A percentile compares a stretch with the other conserved stretches of the same genome.
Conservation (phyloP, 768 basidiomycete genomes). For the Lactarius psammicola region DNA sequence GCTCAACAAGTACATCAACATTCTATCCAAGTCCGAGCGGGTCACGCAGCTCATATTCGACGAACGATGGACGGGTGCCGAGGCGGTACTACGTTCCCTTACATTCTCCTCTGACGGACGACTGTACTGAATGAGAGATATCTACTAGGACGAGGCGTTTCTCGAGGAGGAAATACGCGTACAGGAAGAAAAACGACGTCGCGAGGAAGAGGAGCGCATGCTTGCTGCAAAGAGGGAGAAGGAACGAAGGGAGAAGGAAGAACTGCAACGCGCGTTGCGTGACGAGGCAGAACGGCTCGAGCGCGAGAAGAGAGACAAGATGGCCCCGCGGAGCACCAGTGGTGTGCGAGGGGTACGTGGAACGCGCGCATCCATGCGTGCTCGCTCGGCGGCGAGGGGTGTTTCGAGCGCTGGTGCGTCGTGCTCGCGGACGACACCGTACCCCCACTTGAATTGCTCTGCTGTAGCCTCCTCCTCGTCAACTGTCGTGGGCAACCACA, state of each 20-base stretch:
- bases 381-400: constrained; percentile 31
- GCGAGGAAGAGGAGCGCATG: constrained; percentile 39
- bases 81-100: constrained; percentile 49
- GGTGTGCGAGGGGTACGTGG: constrained; percentile 71
- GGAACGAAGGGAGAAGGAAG: constrained; percentile 52
- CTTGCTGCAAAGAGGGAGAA: constrained; percentile 39
- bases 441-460: not conserved
- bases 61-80: constrained; percentile 72
- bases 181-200: constrained; percentile 40
- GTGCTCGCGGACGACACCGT: not conserved
- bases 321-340: constrained; percentile 40
- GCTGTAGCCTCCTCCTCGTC: constrained; percentile 6
- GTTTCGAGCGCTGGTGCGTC: constrained; percentile 19
- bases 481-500: constrained; percentile 3
- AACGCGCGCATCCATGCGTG: constrained; percentile 63
- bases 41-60: constrained; percentile 70
- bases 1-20: constrained; percentile 69
- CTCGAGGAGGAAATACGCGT: constrained; percentile 46
- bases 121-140: not conserved
- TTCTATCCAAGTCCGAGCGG: constrained; percentile 69
- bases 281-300: constrained; percentile 45
- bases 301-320: constrained; percentile 46
- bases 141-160: constrained; percentile 55
- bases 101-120: not conserved
- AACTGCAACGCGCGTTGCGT: constrained; percentile 44